Evolutionary conservation across 768 basidiomycete species (phyloP), one percentile per base, ranked within the genome.

Genomic region (Tricholoma sp.): DNA sequence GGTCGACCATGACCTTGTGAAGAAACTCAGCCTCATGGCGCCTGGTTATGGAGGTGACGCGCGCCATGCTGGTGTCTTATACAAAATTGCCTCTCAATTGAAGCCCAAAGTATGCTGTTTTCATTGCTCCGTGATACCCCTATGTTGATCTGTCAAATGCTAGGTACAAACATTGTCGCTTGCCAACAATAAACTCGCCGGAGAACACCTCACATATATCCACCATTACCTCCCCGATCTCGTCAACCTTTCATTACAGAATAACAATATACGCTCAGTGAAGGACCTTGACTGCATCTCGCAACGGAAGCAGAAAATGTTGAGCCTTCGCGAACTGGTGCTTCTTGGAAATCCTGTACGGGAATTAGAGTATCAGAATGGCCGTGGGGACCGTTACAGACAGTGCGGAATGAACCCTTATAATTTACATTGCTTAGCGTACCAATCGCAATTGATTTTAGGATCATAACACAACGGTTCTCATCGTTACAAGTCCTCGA

Each of bases 401-500:
- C 82, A 80, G 91, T 91, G 57, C 59, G 82, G 47, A 29, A 47
- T 31, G 3, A 50, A 18, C 70, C 3, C 8, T 27, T 50, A 22
- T 52, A 16, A 29, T 18, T 51, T 3, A 3, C 47, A 50, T 50
- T 31, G 11, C 6, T 14, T 18, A 18, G n/a, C 7, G 9, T 18
- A 50, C 5, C 5, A 52, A 52, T 37, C 51, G 37, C 43, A 46
- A 27, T 31, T 31, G 29, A 7, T 22, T 58, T 16, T 32, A 35
- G 19, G 19, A 90, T 94, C 60, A 80, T 96, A 57, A 79, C 83
- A 11, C 81, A 88, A 43, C 85, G 91, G 45, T 94, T 98, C 67
- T 79, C 89, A 0, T 82, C 89, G 29, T 71, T 98, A 39, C 83
- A 86, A 56, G 88, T 95, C 59, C 78, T 98, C 56, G 96, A 98